A percentile compares a stretch with the other conserved stretches of the same genome.
Conservation (phyloP, 164 flowering plant species). For the Stephania cephalantha region DNA sequence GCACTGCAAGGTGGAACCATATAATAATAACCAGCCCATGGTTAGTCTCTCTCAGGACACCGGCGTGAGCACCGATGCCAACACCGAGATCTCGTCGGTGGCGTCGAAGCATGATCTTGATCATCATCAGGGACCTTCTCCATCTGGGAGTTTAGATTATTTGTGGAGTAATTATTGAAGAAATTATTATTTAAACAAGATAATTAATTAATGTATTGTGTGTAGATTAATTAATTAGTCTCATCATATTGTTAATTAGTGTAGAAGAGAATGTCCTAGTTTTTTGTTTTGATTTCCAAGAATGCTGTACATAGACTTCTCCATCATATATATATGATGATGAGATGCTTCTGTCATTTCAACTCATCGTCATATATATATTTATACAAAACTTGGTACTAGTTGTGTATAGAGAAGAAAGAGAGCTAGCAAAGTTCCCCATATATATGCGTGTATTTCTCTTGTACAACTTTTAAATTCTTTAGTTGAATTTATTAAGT, state of each 20-base stretch:
- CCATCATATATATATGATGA: not conserved
- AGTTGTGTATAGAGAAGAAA: not conserved
- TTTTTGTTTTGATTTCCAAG: not conserved
- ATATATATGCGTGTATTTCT: not conserved
- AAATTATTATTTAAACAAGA: not conserved
- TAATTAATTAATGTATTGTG: too few species aligned
- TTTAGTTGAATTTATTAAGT: constrained; percentile 15
- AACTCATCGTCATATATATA: not conserved
- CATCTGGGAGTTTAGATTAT: constrained; percentile 30
- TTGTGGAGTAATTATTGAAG: constrained; percentile 37
- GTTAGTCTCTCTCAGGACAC: constrained; percentile 44
- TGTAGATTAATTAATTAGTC: not conserved
- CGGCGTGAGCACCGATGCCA: constrained; percentile 36
- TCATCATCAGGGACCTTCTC: constrained; percentile 23
- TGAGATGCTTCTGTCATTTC: not conserved
- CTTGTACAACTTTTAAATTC: constrained; percentile 20
- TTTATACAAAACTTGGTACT: not conserved
- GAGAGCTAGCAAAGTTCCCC: not conserved
- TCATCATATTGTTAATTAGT: not conserved
- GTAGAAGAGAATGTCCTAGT: not conserved
- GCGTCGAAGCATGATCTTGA: constrained; percentile 27
- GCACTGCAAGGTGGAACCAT: constrained; percentile 36
- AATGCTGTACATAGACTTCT: constrained; percentile 16
- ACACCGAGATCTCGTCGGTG: constrained; percentile 47
- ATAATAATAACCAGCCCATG: constrained; percentile 31